Percentiles rank a stretch among this genome's conserved stretches.
phyloP scores from a whole-genome alignment of 2,329 filamentous ascomycete species.

The Gyromitra esculenta region DNA sequence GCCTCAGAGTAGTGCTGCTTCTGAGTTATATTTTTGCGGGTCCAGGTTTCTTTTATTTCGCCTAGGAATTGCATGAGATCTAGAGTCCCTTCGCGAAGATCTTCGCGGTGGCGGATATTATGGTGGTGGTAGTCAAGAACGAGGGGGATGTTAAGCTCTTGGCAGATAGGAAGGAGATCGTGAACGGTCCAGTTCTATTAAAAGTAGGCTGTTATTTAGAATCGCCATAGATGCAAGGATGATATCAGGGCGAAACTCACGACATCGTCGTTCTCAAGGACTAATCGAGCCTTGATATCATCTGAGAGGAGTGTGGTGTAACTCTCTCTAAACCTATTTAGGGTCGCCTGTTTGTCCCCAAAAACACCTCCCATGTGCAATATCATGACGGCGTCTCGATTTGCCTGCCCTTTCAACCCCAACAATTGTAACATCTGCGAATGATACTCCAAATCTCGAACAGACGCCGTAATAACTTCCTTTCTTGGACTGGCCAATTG shows the following conservation, averaged over 20 bases:
- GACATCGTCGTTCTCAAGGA: slow-evolving; percentile 94
- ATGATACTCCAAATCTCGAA: slow-evolving; percentile 88
- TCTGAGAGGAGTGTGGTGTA: slow-evolving; percentile 72
- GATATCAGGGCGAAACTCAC: slow-evolving; percentile 15
- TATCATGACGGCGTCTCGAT: slow-evolving; percentile 92
- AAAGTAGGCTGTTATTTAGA: neutral
- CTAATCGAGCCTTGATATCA: slow-evolving; percentile 79
- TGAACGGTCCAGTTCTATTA: slow-evolving; percentile 80
- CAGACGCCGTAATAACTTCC: slow-evolving; percentile 77
- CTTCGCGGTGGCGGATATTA: slow-evolving; percentile 85
- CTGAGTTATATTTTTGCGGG: slow-evolving; percentile 81
- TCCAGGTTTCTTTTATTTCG: slow-evolving; percentile 85
- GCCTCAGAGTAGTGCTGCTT: slow-evolving; percentile 98
- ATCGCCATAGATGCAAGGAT: neutral
- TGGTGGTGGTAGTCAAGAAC: slow-evolving; percentile 96
- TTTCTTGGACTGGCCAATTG: slow-evolving; percentile 84
- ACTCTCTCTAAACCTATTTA: slow-evolving; percentile 80
- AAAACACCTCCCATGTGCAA: slow-evolving; percentile 92
- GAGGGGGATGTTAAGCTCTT: slow-evolving; percentile 91
- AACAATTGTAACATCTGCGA: slow-evolving; percentile 83
- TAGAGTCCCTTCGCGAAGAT: slow-evolving; percentile 82
- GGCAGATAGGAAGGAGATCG: slow-evolving; percentile 86
- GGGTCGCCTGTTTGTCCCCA: slow-evolving; percentile 81
- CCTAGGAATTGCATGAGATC: slow-evolving; percentile 77
- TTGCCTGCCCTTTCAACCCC: slow-evolving; percentile 77